These are phyloP conservation scores for Candida saitoana DNA, from an alignment of 805 yeast genomes.

Conservation along the genomic window DNA sequence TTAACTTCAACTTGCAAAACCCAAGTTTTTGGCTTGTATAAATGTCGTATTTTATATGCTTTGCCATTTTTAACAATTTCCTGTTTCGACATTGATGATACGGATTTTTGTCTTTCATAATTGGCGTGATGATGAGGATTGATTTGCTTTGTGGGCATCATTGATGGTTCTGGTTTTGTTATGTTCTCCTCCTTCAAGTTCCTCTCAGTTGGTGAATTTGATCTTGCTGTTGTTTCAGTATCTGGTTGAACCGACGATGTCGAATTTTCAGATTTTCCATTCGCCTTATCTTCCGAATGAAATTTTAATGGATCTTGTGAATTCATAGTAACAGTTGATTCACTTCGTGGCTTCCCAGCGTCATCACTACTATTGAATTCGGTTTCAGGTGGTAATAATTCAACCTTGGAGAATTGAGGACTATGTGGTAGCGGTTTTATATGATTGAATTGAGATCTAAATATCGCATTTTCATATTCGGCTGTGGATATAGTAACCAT, in stretches of 20 bases:
- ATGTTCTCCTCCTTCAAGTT: background rate
- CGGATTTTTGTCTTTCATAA: constrained; percentile 11
- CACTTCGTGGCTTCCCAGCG: constrained; percentile 1
- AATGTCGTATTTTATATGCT: constrained; percentile 29
- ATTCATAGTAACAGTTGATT: background rate
- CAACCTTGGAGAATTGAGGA: constrained; percentile 7
- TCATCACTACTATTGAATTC: background rate
- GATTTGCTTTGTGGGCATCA: background rate
- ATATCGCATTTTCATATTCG: constrained; percentile 35
- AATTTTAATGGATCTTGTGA: background rate
- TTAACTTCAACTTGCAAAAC: constrained; percentile 67
- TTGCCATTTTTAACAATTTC: constrained; percentile 36
- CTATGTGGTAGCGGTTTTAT: constrained; percentile 21
- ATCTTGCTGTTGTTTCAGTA: background rate
- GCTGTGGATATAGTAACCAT: constrained; percentile 33
- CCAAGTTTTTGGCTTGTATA: constrained; percentile 45
- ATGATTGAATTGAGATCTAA: constrained; percentile 32
- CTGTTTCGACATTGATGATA: constrained; percentile 14
- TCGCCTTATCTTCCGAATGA: background rate
- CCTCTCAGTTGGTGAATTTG: constrained; percentile 1
- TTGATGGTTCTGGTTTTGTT: background rate
- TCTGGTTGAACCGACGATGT: constrained; percentile 1
- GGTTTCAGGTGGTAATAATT: background rate
- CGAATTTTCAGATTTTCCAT: background rate
- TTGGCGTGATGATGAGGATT: constrained; percentile 2